A percentile compares a stretch with the other conserved stretches of the same genome.
These are phyloP conservation scores for Ceratocystis alfenasii DNA, from an alignment of 2,329 filamentous ascomycete species.

Conservation along the genomic window DNA sequence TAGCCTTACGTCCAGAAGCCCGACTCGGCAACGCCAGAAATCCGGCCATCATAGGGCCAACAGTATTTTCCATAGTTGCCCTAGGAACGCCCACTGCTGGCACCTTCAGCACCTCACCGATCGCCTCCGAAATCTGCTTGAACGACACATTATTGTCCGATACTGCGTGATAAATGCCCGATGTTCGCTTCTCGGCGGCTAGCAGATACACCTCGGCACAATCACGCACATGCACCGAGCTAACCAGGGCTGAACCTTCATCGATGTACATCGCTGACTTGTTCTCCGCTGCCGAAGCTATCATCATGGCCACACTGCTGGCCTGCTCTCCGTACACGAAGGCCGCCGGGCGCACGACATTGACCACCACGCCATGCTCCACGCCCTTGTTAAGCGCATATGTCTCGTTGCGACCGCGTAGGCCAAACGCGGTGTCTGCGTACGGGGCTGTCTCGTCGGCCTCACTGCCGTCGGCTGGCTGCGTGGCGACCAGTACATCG, in stretches of 20 bases:
- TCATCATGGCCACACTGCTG: slow-evolving; percentile 30
- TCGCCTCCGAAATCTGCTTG: slow-evolving; percentile 26
- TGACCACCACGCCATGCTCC: slow-evolving; percentile 29
- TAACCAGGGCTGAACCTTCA: slow-evolving; percentile 27
- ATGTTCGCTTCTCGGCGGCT: slow-evolving; percentile 28
- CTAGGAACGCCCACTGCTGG: slow-evolving; percentile 24
- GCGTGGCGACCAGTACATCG: slow-evolving; percentile 26
- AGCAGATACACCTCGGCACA: slow-evolving; percentile 33
- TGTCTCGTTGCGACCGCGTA: slow-evolving; percentile 27
- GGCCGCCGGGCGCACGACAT: slow-evolving; percentile 32
- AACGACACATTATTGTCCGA: slow-evolving; percentile 28
- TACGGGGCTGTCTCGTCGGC: slow-evolving; percentile 25
- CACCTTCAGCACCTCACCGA: slow-evolving; percentile 24
- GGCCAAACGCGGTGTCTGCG: slow-evolving; percentile 25
- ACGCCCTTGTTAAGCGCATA: slow-evolving; percentile 27
- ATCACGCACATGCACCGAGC: slow-evolving; percentile 34
- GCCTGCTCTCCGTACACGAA: slow-evolving; percentile 36
- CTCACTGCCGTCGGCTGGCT: slow-evolving; percentile 28
- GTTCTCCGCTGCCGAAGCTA: slow-evolving; percentile 26
- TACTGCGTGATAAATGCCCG: slow-evolving; percentile 31
- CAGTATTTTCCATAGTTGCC: slow-evolving; percentile 26
- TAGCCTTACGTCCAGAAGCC: slow-evolving; percentile 31
- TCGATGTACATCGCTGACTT: slow-evolving; percentile 28
- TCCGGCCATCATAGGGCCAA: slow-evolving; percentile 28
- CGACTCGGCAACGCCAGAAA: slow-evolving; percentile 30